These are phyloP conservation scores for Alternaria panax DNA, from an alignment of 2,329 filamentous ascomycete species.

Conservation along the genomic window DNA sequence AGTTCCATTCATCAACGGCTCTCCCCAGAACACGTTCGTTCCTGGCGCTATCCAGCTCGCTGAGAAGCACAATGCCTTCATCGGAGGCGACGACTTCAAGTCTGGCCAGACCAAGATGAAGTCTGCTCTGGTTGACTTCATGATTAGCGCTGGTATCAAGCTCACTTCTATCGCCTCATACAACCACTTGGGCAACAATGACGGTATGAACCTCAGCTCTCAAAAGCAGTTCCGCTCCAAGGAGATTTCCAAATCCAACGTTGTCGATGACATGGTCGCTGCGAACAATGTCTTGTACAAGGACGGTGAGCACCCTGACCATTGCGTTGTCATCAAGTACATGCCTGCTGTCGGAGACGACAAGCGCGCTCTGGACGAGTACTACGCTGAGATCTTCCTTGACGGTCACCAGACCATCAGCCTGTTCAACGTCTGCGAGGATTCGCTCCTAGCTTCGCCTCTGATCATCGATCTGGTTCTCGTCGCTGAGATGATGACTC, in stretches of 20 bases:
- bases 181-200: conserved; percentile 99
- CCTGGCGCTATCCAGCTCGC: conserved; percentile 90
- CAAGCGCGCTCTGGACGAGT: conserved; percentile 98
- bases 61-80: conserved; percentile 84
- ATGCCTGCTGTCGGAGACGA: conserved; percentile 99
- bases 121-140: conserved; percentile 95
- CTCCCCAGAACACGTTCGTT: conserved; percentile 98
- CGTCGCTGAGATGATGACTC: conserved; percentile 96
- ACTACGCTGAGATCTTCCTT: conserved; percentile 99
- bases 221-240: conserved; percentile 99
- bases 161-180: conserved; percentile 98
- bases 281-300: conserved; percentile 92
- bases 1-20: conserved; percentile 97
- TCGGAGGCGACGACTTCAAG: conserved; percentile 99
- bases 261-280: conserved; percentile 99
- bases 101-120: conserved; percentile 99
- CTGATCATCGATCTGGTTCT: conserved; percentile 97
- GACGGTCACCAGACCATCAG: conserved; percentile 98
- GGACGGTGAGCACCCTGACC: conserved; percentile 92
- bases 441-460: conserved; percentile 93
- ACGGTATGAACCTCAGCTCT: conserved; percentile 97
- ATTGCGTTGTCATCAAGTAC: conserved; percentile 99
- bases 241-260: conserved; percentile 99
- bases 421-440: conserved; percentile 98
- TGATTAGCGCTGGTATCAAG: conserved; percentile 99